Percentiles rank a stretch among this genome's conserved stretches.
phyloP scores from a whole-genome alignment of 768 basidiomycete species.

The Saitozyma sp. region DNA sequence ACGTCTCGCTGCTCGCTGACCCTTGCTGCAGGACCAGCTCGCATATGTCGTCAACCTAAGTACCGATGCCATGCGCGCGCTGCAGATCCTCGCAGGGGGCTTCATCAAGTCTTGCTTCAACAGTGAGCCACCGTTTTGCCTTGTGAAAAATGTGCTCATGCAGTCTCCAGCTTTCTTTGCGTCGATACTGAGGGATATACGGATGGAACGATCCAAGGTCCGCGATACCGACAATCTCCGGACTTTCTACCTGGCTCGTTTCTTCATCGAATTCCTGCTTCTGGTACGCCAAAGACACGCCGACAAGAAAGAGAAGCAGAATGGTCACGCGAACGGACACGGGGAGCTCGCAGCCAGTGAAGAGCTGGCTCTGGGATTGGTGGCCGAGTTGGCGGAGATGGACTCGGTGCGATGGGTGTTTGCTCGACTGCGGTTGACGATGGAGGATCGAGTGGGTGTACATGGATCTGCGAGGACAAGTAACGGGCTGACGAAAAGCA shows the following conservation, averaged over 20 bases:
- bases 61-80: constrained; percentile 51
- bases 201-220: constrained; percentile 84
- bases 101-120: constrained; percentile 87
- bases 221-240: constrained; percentile 93
- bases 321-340: constrained; percentile 46
- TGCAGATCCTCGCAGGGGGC: constrained; percentile 69
- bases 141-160: not conserved
- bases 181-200: constrained; percentile 85
- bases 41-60: constrained; percentile 34
- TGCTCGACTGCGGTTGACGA: constrained; percentile 78
- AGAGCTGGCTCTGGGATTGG: constrained; percentile 53
- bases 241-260: constrained; percentile 79
- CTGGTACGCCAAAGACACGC: constrained; percentile 54
- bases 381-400: constrained; percentile 82
- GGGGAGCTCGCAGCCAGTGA: constrained; percentile 8
- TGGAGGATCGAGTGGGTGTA: constrained; percentile 78
- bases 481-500: constrained; percentile 48
- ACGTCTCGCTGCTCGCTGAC: constrained; percentile 1
- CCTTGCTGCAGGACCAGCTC: constrained; percentile 35
- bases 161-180: constrained; percentile 70
- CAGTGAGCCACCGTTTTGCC: constrained; percentile 68
- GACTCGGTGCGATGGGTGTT: constrained; percentile 88
- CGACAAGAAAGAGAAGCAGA: constrained; percentile 12
- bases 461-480: not conserved
- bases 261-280: constrained; percentile 91